These are phyloP conservation scores for Colletotrichum brevisporum DNA, from an alignment of 2,329 filamentous ascomycete genomes.

Conservation along the genomic window DNA sequence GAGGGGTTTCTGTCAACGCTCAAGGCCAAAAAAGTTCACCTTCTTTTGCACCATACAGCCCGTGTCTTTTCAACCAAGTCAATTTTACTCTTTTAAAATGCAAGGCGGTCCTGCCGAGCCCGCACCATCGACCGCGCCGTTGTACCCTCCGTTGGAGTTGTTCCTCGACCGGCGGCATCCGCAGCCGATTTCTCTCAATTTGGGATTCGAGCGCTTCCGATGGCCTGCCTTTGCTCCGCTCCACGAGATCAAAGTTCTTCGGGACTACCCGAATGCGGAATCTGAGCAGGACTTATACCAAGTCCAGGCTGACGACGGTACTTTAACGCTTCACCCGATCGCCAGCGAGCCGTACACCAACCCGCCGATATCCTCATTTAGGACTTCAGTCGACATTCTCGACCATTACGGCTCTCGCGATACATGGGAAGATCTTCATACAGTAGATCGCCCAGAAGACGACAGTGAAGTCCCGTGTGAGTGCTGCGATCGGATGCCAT, in stretches of 20 bases:
- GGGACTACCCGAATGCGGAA: background rate
- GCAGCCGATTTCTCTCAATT: background rate
- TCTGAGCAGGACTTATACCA: conserved; percentile 6
- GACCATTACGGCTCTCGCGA: background rate
- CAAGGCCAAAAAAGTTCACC: too few relatives aligned
- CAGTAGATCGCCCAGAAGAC: background rate
- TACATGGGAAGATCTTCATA: conserved; percentile 4
- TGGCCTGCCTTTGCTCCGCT: conserved; percentile 10
- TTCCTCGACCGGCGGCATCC: background rate
- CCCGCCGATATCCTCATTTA: conserved; percentile 3
- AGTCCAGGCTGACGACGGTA: background rate
- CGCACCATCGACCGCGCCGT: background rate
- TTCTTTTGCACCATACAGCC: too few relatives aligned
- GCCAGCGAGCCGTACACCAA: conserved; percentile 5
- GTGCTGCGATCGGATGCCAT: too few relatives aligned
- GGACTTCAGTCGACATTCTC: background rate
- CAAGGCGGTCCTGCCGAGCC: background rate
- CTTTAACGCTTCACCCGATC: background rate
- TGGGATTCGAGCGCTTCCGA: background rate
- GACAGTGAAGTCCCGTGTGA: background rate
- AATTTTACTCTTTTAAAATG: too few relatives aligned
- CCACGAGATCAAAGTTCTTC: background rate
- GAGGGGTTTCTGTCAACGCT: too few relatives aligned
- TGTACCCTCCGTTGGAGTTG: background rate
- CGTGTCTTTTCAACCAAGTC: too few relatives aligned